Evolutionary conservation across 805 yeast species (phyloP), one percentile per base, ranked within the genome.

Genomic region (Priceomyces haplophilus): DNA sequence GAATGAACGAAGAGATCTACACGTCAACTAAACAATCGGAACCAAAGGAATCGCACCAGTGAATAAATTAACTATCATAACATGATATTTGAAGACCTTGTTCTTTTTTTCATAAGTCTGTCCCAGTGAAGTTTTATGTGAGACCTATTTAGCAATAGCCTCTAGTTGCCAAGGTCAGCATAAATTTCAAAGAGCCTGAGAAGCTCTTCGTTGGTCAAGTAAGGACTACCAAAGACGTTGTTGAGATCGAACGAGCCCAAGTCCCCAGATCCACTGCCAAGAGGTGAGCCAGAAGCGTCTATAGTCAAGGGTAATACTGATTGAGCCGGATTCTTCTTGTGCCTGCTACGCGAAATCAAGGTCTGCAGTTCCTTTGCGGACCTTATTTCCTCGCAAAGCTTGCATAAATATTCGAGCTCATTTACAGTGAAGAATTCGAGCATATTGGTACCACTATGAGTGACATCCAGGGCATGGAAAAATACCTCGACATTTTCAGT

Each of bases 361-460:
- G 43, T 46, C 37, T 50, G 61, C 34, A 56, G 58, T n/a, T 55
- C 59, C 44, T 69, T 70, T 11, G 72, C 71, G 4, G 50, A 40
- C 37, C 66, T 52, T 47, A 69, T 67, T 38, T 70, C 75, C 27
- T 67, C 72, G 38, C 70, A 65, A 30, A 70, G 49, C 40, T 58
- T 58, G 42, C 65, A 58, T 32, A 70, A 52, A 45, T 63, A 62
- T 32, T 62, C 56, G 18, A 70, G 54, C 37, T 69, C 75, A n/a
- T 53, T 43, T 13, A 57, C 54, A 4, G 69, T 49, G 43, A 69
- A 61, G 48, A 58, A 69, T 37, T 67, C 67, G 38, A 70, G 47
- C 61, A 69, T 54, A 44, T 67, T 70, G 16, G 72, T 61, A 3
- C 73, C 72, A 20, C 62, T 60, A 40, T 66, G 69, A 40, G 55